Evolutionary conservation across 2,329 filamentous ascomycete species (phyloP), one percentile per base, ranked within the genome.

Genomic region (Lecanosticta acicola): DNA sequence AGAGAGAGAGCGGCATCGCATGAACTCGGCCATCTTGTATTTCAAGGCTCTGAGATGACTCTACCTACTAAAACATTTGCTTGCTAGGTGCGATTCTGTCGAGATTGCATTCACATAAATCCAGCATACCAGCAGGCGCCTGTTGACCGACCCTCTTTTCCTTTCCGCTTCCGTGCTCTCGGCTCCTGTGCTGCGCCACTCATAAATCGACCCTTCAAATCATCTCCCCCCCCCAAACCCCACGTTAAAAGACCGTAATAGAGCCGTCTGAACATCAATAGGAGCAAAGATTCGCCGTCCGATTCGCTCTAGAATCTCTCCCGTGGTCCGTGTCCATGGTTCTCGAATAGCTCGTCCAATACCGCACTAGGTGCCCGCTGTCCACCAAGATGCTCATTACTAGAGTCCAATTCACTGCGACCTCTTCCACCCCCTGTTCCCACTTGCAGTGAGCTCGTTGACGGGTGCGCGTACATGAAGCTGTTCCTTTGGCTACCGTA

Each of bases 321-420:
- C 39, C 52, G 41, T n/a, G 56, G 55, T 14, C 58, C 58, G 35
- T 60, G 63, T 20, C 69, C 70, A 60, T 89, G 83, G 53, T 85
- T 86, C 61, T 89, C 87, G 51, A 96, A 84, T 39, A 97, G 68
- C 65, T 96, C 89, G 48, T 96, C 89, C 32, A 97, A 73, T 64
- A 89, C 95, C 16, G 88, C 87, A 65, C 87, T 94, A 0, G 91
- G 91, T 13, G 89, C 85, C 45, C 90, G 76, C 46, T 81, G 81
- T 43, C 80, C 83, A 11, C 80, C 67, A 8, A 83, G 76, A 45
- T 78, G 74, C 51, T 81, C 84, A 41, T 43, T 57, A 57, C 55
- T 66, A 60, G 42, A 63, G 8, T 36, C 13, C 21, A 41, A 24
- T 11, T 29, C 7, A 48, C 41, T 54, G 17, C 39, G 35, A n/a